A percentile compares a stretch with the other conserved stretches of the same genome.
Evolutionary conservation across 2,329 filamentous ascomycete species (phyloP).

Genomic region (Lachnellula cervina): DNA sequence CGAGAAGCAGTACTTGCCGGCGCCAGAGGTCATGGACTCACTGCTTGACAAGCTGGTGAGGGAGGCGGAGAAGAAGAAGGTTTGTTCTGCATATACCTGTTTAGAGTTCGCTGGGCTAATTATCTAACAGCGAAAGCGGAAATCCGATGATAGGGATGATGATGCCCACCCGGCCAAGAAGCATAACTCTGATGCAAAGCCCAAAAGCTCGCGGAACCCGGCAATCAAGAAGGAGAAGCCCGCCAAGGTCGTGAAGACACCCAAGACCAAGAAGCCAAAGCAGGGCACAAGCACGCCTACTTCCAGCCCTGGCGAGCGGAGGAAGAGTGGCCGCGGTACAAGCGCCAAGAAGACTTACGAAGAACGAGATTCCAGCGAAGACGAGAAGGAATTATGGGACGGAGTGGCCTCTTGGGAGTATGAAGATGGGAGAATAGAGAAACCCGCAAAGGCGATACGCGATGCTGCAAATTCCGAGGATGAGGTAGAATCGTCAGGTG

Average conservation of each 20-base stretch:
- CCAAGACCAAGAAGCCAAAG: conserved; percentile 27
- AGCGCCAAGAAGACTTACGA: conserved; percentile 34
- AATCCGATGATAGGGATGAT: conserved; percentile 22
- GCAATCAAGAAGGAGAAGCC: conserved; percentile 28
- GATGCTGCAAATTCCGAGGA: conserved; percentile 18
- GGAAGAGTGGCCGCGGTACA: conserved; percentile 35
- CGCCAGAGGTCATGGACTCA: conserved; percentile 69
- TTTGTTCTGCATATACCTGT: conserved; percentile 22
- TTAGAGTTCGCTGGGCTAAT: conserved; percentile 5
- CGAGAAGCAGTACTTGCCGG: conserved; percentile 74
- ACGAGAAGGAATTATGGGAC: conserved; percentile 35
- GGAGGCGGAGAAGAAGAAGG: conserved; percentile 57
- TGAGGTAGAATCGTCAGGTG: conserved; percentile 26
- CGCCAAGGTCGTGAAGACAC: conserved; percentile 25
- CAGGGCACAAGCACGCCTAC: conserved; percentile 11
- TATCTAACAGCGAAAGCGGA: conserved; percentile 27
- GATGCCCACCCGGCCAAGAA: conserved; percentile 22
- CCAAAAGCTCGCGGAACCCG: conserved; percentile 13
- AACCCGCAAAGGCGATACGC: not conserved
- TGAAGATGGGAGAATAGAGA: conserved; percentile 26
- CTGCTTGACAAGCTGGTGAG: conserved; percentile 61
- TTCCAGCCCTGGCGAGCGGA: conserved; percentile 25
- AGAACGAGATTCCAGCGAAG: conserved; percentile 38
- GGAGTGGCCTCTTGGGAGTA: conserved; percentile 33
- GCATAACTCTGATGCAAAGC: conserved; percentile 20